These are phyloP conservation scores for Cyclotella atomus DNA, from an alignment of 108 stramenopile genomes.

Conservation along the genomic window DNA sequence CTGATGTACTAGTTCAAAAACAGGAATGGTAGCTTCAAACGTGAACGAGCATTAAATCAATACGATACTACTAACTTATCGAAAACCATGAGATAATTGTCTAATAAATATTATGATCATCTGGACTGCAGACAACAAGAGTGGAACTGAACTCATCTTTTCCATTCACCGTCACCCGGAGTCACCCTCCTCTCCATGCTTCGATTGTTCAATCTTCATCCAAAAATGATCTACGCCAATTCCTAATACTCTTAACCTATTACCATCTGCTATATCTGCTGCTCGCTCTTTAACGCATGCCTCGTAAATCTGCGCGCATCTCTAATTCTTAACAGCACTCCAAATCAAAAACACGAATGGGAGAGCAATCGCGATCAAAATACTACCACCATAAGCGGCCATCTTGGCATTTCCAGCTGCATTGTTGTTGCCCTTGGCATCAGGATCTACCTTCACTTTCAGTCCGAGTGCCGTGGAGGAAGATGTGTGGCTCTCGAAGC, in stretches of 20 bases:
- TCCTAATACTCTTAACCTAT: neutral
- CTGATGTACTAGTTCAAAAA: neutral
- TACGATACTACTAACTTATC: no score
- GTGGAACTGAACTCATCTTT: no score
- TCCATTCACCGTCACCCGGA: no score
- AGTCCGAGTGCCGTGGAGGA: conserved; percentile 36
- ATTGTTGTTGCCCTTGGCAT: conserved; percentile 36
- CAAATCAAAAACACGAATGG: conserved; percentile 57
- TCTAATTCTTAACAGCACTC: conserved; percentile 42
- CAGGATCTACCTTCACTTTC: conserved; percentile 58
- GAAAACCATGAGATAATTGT: no score
- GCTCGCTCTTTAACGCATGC: no score
- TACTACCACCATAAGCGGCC: conserved; percentile 59
- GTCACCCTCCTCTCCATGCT: no score
- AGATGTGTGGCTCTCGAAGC: neutral
- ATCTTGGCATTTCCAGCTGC: conserved; percentile 40
- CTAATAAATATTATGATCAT: no score
- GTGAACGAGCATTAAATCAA: neutral
- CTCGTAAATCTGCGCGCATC: neutral
- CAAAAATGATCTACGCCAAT: no score
- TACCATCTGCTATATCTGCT: neutral
- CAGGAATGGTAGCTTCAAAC: neutral
- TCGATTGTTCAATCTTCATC: no score
- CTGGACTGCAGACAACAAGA: no score
- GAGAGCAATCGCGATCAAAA: conserved; percentile 44